Evolutionary conservation across 768 basidiomycete genomes (phyloP).

Genomic region (Lactifluus pinguis): DNA sequence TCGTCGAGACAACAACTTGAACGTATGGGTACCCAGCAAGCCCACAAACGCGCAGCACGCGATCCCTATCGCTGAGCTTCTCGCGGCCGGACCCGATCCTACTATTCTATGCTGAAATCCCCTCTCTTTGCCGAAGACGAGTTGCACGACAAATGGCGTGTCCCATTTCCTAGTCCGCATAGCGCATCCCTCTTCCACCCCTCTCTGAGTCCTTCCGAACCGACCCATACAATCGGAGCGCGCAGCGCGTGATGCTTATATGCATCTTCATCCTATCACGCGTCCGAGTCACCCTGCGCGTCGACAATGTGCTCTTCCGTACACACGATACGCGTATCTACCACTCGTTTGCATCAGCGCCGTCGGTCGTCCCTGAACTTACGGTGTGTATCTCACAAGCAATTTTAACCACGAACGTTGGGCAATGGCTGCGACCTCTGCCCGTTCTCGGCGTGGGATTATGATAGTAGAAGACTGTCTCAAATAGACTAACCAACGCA

Average conservation of each 20-base stretch:
- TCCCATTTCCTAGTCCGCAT: conserved; percentile 79
- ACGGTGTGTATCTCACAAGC: conserved; percentile 29
- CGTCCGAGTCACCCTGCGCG: conserved; percentile 36
- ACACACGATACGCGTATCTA: conserved; percentile 85
- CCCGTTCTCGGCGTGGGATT: conserved; percentile 53
- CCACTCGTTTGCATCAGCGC: conserved; percentile 61
- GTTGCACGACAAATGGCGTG: conserved; percentile 93
- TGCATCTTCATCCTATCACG: conserved; percentile 87
- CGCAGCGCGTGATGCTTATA: conserved; percentile 49
- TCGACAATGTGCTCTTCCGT: conserved; percentile 71
- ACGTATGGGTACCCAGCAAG: conserved; percentile 58
- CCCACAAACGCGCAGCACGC: conserved; percentile 44
- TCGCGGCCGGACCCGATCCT: conserved; percentile 89
- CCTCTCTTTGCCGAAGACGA: conserved; percentile 88
- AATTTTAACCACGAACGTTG: conserved; percentile 96
- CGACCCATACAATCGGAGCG: too few relatives aligned
- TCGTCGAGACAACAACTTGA: too few relatives aligned
- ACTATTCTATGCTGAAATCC: conserved; percentile 93
- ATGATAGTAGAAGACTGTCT: conserved; percentile 78
- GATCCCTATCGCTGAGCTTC: conserved; percentile 83
- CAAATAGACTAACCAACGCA: conserved; percentile 84
- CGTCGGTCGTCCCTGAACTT: conserved; percentile 27
- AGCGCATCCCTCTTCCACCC: conserved; percentile 39
- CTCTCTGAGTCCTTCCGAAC: not conserved
- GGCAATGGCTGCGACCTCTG: conserved; percentile 77